phyloP scores from a whole-genome alignment of 441 rosid genomes.

The Syzygium syzygioides region DNA sequence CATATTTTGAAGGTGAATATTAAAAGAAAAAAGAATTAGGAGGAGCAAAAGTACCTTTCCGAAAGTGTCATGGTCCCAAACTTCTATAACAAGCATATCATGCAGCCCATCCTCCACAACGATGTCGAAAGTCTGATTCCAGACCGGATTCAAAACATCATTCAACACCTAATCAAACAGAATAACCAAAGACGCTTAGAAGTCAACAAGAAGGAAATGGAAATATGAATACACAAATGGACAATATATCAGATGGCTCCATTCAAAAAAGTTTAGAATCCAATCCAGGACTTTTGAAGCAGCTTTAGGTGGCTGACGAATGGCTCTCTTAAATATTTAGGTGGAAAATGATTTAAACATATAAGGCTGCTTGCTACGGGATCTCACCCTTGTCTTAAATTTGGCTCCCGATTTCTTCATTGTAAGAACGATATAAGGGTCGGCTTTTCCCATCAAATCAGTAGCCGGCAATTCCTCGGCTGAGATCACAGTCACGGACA shows the following conservation, averaged over 20 bases:
- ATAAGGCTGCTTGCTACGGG: not conserved
- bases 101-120: constrained; percentile 80
- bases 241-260: not conserved
- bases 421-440: constrained; percentile 63
- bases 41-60: constrained; percentile 52
- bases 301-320: not conserved
- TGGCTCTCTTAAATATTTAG: not conserved
- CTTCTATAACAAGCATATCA: constrained; percentile 62
- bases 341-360: not conserved
- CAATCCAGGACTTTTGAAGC: not conserved
- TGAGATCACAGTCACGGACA: constrained; percentile 69
- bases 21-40: not conserved
- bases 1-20: not conserved
- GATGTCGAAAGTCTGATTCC: constrained; percentile 81
- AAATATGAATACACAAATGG: not conserved
- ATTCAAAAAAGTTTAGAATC: not conserved
- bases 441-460: constrained; percentile 88
- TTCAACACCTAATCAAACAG: constrained; percentile 41
- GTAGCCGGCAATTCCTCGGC: constrained; percentile 76
- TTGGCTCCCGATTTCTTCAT: constrained; percentile 74
- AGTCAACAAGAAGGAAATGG: not conserved
- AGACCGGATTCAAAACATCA: constrained; percentile 63
- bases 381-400: constrained; percentile 70
- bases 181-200: not conserved
- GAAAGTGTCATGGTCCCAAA: constrained; percentile 73